Evolutionary conservation across 2,329 filamentous ascomycete genomes (phyloP).

Genomic region (Aureobasidium sp.): DNA sequence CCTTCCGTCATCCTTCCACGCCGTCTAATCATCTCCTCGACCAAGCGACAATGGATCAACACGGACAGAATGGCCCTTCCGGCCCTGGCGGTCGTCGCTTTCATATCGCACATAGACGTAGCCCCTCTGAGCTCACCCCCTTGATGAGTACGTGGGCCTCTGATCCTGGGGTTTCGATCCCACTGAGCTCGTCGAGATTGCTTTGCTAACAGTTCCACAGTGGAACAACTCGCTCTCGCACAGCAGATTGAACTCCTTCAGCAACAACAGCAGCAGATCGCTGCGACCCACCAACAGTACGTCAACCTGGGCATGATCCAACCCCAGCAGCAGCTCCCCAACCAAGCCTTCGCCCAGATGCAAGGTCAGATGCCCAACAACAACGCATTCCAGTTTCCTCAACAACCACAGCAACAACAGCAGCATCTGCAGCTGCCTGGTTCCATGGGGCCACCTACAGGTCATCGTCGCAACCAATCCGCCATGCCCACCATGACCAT

Average conservation of each 20-base stretch:
- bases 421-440: slow-evolving; percentile 62
- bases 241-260: slow-evolving; percentile 97
- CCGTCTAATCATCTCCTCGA: background rate
- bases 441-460: slow-evolving; percentile 66
- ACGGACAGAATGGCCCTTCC: slow-evolving; percentile 44
- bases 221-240: slow-evolving; percentile 96
- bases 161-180: background rate
- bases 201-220: slow-evolving; percentile 43
- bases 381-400: slow-evolving; percentile 81
- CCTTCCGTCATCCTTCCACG: slow-evolving; percentile 6
- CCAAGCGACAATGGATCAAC: slow-evolving; percentile 36
- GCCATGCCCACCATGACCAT: slow-evolving; percentile 88
- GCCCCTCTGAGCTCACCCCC: slow-evolving; percentile 93
- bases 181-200: background rate
- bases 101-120: slow-evolving; percentile 94
- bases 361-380: slow-evolving; percentile 69
- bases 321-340: slow-evolving; percentile 71
- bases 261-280: slow-evolving; percentile 96
- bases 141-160: slow-evolving; percentile 76
- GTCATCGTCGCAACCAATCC: slow-evolving; percentile 97
- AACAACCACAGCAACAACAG: slow-evolving; percentile 63
- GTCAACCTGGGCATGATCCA: slow-evolving; percentile 95
- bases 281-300: slow-evolving; percentile 94
- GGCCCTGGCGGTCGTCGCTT: slow-evolving; percentile 82
- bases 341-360: slow-evolving; percentile 66